Evolutionary conservation across 768 basidiomycete species (phyloP), one percentile per base, ranked within the genome.

Genomic region (Coprinopsis sp.): DNA sequence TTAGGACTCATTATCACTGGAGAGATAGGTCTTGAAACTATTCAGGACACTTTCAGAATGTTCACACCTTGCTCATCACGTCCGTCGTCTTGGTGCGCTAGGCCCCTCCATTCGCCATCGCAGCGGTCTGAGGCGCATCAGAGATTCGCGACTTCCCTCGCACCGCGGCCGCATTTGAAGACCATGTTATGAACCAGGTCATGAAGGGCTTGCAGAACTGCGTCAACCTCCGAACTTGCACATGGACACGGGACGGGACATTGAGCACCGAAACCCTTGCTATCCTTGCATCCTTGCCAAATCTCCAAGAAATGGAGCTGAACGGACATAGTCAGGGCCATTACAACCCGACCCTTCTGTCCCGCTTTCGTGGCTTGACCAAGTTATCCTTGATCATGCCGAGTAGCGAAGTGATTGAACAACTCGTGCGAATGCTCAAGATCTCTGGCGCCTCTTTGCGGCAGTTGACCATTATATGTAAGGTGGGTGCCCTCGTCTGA

Each of bases 171-270:
- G 51, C 56, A 6, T 54, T 58, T 0, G 59, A 64, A n/a, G 62
- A 69, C 2, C 59, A 64, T 1, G 51, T 77, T 18, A 55, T 70
- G 6, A 58, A 64, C 5, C 52, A 64, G 7, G 78, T 84, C 37
- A 42, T 73, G 5, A 56, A 50, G 38, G 87, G 78, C 0, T 61
- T 90, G 12, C 58, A 61, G 38, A 84, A 88, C 56, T 87, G 86
- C 54, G 56, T 62, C 31, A 79, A 79, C 49, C 71, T 91, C 10
- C 67, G 54, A 34, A 69, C 78, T 5, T 89, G 84, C 56, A 78
- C 79, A 4, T 91, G 87, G 87, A 91, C 89, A 8, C 77, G 88
- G 33, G 84, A 90, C 52, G 84, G 87, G 3, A 81, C 89, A 3
- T 63, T 91, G 18, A 78, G 69, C 31, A 76, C 81, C 4, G 64